Evolutionary conservation across 805 yeast genomes (phyloP), one percentile per base, ranked within the genome.

Genomic region (Candida palmyrensis): DNA sequence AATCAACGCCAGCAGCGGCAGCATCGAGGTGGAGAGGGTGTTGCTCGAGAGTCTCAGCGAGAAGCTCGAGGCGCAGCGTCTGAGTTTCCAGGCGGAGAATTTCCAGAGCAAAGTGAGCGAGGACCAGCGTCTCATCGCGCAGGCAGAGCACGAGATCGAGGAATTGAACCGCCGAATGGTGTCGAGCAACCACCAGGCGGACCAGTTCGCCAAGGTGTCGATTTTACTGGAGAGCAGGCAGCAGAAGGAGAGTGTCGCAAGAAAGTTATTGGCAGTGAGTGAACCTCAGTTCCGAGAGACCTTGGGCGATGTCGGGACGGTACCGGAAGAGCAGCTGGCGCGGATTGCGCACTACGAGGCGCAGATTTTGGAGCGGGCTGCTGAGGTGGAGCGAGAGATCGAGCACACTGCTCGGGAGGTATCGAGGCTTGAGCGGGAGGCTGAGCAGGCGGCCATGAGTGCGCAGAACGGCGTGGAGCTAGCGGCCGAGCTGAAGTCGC

Each of bases 141-240:
- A 38, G 19, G 37, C 58, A 23, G 68, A 62, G 30, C 41, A 37
- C 33, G 61, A 55, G 18, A 47, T 78, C 8, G 92, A 85, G 7
- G 65, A 63, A 0, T 45, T 78, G 11, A 71, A 72, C 36, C 65
- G 65, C 12, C 68, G 74, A 14, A 61, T 84, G 10, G 48, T 73
- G 4, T 55, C 60, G 11, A 67, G 73, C 3, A 79, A 74, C 43
- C 68, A 71, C 44, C 81, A 75, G 46, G 63, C 82, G 1, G 88
- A 79, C 30, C 45, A 68, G 2, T 62, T 73, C 39, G 81, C 86
- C 1, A 76, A 73, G 40, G 46, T 77, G 3, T 61, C 68, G 0
- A 46, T 78, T 12, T 42, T 73, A 20, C 47, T 51, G 14, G 77
- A 72, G 20, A 66, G 72, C 8, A 43, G 51, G 2, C 47, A 37